phyloP scores from a whole-genome alignment of 1,139 yeast genomes.

The Saccharomyces pastorianus region DNA sequence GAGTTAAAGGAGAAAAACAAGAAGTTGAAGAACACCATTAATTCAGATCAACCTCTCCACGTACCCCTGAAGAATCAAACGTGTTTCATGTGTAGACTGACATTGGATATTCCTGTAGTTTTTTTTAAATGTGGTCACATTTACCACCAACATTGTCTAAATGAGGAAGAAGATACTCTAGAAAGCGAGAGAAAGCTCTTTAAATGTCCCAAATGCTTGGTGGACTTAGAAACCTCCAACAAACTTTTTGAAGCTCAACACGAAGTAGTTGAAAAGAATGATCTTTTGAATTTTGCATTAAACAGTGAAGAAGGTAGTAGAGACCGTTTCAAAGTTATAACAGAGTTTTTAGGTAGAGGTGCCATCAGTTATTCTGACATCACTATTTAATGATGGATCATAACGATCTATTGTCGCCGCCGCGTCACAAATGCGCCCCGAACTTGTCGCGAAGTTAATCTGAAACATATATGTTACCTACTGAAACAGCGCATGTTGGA shows the following conservation, averaged over 20 bases:
- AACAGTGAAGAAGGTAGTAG: slow-evolving; percentile 39
- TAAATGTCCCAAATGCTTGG: slow-evolving; percentile 67
- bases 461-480: not conserved
- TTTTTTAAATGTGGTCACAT: slow-evolving; percentile 86
- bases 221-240: slow-evolving; percentile 58
- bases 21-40: slow-evolving; percentile 45
- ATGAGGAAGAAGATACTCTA: slow-evolving; percentile 33
- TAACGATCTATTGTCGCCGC: not conserved
- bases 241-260: slow-evolving; percentile 54
- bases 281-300: slow-evolving; percentile 53
- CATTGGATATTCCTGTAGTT: slow-evolving; percentile 69
- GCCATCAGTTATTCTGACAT: slow-evolving; percentile 47
- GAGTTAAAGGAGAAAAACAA: slow-evolving; percentile 54
- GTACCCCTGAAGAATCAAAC: slow-evolving; percentile 57
- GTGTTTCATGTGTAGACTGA: slow-evolving; percentile 64
- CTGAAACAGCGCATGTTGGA: not conserved
- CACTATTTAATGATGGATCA: not conserved
- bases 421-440: not conserved
- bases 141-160: slow-evolving; percentile 75
- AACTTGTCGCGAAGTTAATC: not conserved
- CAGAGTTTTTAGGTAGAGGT: slow-evolving; percentile 83
- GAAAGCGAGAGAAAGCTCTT: slow-evolving; percentile 13
- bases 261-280: slow-evolving; percentile 53
- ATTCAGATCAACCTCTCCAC: slow-evolving; percentile 38
- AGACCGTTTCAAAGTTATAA: slow-evolving; percentile 65